Evolutionary conservation across 1,284 basidiomycete species (phyloP).

Genomic region (Volvariella volvacea): DNA sequence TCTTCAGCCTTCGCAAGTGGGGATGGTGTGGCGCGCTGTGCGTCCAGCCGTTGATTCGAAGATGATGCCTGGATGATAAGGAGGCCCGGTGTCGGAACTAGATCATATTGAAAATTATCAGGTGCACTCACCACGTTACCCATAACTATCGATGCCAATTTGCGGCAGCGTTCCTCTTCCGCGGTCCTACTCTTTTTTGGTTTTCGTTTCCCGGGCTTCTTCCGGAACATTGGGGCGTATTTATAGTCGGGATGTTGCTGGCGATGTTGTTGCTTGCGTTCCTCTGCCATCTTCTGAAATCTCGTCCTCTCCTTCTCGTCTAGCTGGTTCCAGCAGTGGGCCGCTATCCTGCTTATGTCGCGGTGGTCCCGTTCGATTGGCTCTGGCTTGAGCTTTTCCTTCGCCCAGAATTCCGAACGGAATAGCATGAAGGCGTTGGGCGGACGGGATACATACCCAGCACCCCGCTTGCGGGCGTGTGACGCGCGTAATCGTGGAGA

Average conservation of each 20-base stretch:
- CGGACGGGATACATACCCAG: slow-evolving; percentile 60
- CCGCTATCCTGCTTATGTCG: slow-evolving; percentile 45
- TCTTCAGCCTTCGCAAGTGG: no score
- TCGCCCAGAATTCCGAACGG: slow-evolving; percentile 61
- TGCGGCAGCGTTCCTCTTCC: slow-evolving; percentile 33
- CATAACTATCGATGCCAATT: slow-evolving; percentile 35
- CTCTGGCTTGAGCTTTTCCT: slow-evolving; percentile 30
- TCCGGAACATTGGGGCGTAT: slow-evolving; percentile 33
- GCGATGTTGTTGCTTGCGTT: slow-evolving; percentile 42
- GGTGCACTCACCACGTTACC: slow-evolving; percentile 8
- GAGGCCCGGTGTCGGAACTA: no score
- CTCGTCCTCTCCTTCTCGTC: slow-evolving; percentile 23
- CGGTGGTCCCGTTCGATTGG: slow-evolving; percentile 40
- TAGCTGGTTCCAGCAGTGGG: slow-evolving; percentile 20
- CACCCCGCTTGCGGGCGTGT: slow-evolving; percentile 34
- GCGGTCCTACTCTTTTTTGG: slow-evolving; percentile 19
- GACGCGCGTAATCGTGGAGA: slow-evolving; percentile 20
- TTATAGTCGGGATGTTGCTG: slow-evolving; percentile 48
- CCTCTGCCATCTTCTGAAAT: slow-evolving; percentile 44
- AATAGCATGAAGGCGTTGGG: slow-evolving; percentile 84
- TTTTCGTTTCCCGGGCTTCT: slow-evolving; percentile 23
- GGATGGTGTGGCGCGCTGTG: no score
- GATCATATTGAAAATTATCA: no score
- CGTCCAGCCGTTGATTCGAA: no score
- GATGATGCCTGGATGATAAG: no score